Evolutionary conservation across 2,329 filamentous ascomycete genomes (phyloP), one percentile per base, ranked within the genome.

Genomic region (Xylariomycetidae sp.): DNA sequence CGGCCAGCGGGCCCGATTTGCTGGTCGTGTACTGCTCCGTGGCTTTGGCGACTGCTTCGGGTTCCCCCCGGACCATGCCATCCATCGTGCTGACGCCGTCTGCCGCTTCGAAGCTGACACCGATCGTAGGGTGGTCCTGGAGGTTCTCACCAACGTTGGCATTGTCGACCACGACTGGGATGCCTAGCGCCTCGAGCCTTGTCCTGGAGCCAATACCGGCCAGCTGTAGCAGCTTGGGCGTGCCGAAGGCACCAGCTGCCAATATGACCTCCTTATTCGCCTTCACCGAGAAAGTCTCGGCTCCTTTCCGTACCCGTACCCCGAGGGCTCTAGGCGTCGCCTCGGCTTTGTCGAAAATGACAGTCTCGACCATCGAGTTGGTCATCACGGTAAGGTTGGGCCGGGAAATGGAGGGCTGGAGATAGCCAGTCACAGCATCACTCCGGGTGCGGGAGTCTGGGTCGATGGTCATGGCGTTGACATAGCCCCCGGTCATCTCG

Each of bases 181-280:
- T 58, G n/a, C 42, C 42, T 29, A 58, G 52, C n/a, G 41, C 38
- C 8, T 40, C 29, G 16, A 62, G 49, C 44, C 56, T 50, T 14
- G 51, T 34, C 13, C 41, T 29, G 4, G 54, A 51, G 2, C 61
- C 61, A 27, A 64, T 56, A 23, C 61, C 61, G 6, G 62, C 64
- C 16, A 61, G 49, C 30, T 63, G 53, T 25, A 65, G 47, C 9
- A 65, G 45, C 19, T 61, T 56, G 25, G 58, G 58, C 6, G 56
- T 58, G 31, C 57, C 51, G 25, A 63, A 53, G 15, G 54, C 59
- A 16, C 60, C 60, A n/a, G 51, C 56, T 16, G 57, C 57, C n/a
- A 63, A 43, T 34, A 63, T 61, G 4, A 57, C 20, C n/a, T 57
- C 54, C 26, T 48, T 50, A 16, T 22, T 42, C 4, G 50, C 53